phyloP scores from a whole-genome alignment of 192 early-diverging fungal species.

The Spizellomyces sp. region DNA sequence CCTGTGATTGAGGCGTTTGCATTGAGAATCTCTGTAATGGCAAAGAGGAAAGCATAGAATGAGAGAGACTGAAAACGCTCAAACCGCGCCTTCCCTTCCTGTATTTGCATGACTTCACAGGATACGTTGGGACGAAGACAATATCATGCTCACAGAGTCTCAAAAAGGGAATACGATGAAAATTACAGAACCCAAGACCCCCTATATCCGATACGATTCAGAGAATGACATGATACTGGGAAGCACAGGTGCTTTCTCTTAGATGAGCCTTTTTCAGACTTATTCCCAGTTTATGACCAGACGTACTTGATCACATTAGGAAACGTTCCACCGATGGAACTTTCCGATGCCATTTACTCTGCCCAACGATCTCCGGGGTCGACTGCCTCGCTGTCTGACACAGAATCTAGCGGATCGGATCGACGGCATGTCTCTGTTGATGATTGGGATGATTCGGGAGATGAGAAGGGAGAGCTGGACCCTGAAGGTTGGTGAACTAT shows the following conservation, averaged over 20 bases:
- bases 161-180: slow-evolving; percentile 95
- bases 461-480: slow-evolving; percentile 56
- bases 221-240: slow-evolving; percentile 74
- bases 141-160: slow-evolving; percentile 81
- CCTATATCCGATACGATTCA: slow-evolving; percentile 86
- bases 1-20: neutral
- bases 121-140: slow-evolving; percentile 95
- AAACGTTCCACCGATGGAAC: slow-evolving; percentile 40
- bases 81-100: neutral
- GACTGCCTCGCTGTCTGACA: too few species aligned
- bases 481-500: slow-evolving; percentile 52
- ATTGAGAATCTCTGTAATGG: neutral
- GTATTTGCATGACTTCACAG: slow-evolving; percentile 37
- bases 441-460: slow-evolving; percentile 57
- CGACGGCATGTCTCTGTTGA: slow-evolving; percentile 33
- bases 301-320: neutral
- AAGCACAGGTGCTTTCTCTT: slow-evolving; percentile 37
- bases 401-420: neutral
- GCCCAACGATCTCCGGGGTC: neutral
- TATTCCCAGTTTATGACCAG: neutral
- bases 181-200: slow-evolving; percentile 94
- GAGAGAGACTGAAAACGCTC: neutral
- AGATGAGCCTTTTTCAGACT: neutral
- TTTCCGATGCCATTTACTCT: slow-evolving; percentile 29
- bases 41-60: neutral